Evolutionary conservation across 805 yeast genomes (phyloP).

Genomic region (Blastobotrys robertii): DNA sequence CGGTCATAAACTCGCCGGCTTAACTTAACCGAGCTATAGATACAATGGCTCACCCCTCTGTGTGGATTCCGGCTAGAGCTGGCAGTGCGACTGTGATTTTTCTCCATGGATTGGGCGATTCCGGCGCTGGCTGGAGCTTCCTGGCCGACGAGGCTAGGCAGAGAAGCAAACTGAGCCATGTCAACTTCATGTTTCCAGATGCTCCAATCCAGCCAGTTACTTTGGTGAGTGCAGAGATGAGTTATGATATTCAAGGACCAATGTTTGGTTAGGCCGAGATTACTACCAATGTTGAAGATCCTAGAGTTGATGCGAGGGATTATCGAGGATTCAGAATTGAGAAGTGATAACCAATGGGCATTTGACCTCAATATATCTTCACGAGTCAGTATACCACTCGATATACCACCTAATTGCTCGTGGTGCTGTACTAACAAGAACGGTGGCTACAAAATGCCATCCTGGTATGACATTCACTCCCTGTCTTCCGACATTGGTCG

Average conservation of each 20-base stretch:
- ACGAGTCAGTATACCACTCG: too few relatives aligned
- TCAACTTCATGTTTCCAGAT: constrained; percentile 78
- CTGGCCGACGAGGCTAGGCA: constrained; percentile 49
- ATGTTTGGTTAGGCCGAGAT: too few relatives aligned
- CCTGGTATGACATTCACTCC: constrained; percentile 75
- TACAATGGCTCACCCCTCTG: constrained; percentile 21
- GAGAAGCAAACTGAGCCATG: constrained; percentile 39
- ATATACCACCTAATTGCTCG: too few relatives aligned
- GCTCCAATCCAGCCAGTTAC: constrained; percentile 73
- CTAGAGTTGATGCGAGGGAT: too few relatives aligned
- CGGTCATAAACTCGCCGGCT: too few relatives aligned
- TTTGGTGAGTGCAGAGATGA: constrained; percentile 24
- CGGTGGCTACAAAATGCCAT: constrained; percentile 59
- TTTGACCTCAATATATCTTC: too few relatives aligned
- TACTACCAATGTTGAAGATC: too few relatives aligned
- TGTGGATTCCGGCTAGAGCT: constrained; percentile 32
- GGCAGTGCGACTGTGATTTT: constrained; percentile 62
- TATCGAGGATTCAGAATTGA: too few relatives aligned
- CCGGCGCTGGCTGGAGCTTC: constrained; percentile 85
- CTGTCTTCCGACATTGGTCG: constrained; percentile 21
- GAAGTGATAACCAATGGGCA: too few relatives aligned
- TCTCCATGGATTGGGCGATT: constrained; percentile 86
- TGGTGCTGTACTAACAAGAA: constrained; percentile 27
- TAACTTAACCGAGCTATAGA: too few relatives aligned
- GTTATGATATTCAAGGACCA: too few relatives aligned